phyloP scores from a whole-genome alignment of 495 filamentous ascomycete genomes.

The Lindgomyces ingoldianus region DNA sequence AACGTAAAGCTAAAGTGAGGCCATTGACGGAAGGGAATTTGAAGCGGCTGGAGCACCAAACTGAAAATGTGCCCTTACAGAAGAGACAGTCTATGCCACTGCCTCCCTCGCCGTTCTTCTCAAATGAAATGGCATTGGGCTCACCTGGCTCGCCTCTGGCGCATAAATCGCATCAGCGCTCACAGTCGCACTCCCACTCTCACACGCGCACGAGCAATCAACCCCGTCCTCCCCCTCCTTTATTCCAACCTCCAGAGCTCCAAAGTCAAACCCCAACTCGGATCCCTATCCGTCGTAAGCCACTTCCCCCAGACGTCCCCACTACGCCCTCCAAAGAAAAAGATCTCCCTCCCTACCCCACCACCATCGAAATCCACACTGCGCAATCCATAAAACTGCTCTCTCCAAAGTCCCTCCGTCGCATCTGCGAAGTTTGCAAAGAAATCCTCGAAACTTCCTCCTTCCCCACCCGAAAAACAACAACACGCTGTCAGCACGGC shows the following conservation, averaged over 20 bases:
- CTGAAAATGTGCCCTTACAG: neutral
- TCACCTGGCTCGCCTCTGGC: no score
- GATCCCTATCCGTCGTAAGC: no score
- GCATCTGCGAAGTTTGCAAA: slow-evolving; percentile 18
- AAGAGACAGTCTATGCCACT: neutral
- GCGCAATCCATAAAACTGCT: neutral
- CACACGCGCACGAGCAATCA: no score
- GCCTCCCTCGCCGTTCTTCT: neutral
- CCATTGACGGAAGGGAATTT: neutral
- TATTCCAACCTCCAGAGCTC: no score
- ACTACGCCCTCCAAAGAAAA: neutral
- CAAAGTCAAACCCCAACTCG: no score
- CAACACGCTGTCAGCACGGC: slow-evolving; percentile 4
- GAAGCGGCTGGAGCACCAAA: neutral
- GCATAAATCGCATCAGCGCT: neutral
- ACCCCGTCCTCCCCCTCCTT: no score
- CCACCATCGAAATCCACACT: neutral
- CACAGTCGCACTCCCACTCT: no score
- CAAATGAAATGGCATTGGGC: no score
- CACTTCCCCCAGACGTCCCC: no score
- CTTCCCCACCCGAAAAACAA: neutral
- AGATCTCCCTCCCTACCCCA: neutral
- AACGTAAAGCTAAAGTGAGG: neutral
- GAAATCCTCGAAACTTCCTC: neutral
- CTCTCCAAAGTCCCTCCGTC: neutral